Percentiles rank a stretch among this genome's conserved stretches.
Conservation (phyloP, 1,284 basidiomycete species). For the Ustilago sp. region DNA sequence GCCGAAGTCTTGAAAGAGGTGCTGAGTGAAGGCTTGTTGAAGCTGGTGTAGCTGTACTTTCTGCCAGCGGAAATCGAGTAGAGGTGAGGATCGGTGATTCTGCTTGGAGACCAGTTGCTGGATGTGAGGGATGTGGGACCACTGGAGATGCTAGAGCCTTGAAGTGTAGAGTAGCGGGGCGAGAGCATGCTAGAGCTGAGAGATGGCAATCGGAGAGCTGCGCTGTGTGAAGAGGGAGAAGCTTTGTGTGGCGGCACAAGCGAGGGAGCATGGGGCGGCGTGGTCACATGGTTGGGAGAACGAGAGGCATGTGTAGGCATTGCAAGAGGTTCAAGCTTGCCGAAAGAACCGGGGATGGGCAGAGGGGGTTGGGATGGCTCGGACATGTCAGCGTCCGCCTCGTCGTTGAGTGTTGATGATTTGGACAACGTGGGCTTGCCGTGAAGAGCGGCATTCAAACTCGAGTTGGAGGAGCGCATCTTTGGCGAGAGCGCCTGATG, state of each 20-base stretch:
- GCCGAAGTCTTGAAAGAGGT: conserved; percentile 63
- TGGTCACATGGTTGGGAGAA: conserved; percentile 61
- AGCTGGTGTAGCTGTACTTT: conserved; percentile 50
- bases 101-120: conserved; percentile 53
- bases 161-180: conserved; percentile 41
- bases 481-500: conserved; percentile 35
- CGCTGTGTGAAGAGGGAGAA: conserved; percentile 32
- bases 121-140: conserved; percentile 50
- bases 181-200: conserved; percentile 48
- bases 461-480: conserved; percentile 46
- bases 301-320: conserved; percentile 46
- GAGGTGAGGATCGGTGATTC: conserved; percentile 53
- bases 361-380: conserved; percentile 46
- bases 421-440: conserved; percentile 7
- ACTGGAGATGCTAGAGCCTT: conserved; percentile 56
- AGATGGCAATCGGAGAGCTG: conserved; percentile 41
- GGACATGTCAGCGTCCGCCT: conserved; percentile 56
- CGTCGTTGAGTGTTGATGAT: conserved; percentile 20
- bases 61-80: conserved; percentile 54
- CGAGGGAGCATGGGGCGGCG: conserved; percentile 60
- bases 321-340: conserved; percentile 28
- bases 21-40: conserved; percentile 59
- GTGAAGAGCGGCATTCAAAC: conserved; percentile 42
- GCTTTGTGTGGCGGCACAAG: conserved; percentile 34
- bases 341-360: conserved; percentile 49